A percentile compares a stretch with the other conserved stretches of the same genome.
These are phyloP conservation scores for Arabis alpina DNA, from an alignment of 345 rosid genomes.

Conservation along the genomic window DNA sequence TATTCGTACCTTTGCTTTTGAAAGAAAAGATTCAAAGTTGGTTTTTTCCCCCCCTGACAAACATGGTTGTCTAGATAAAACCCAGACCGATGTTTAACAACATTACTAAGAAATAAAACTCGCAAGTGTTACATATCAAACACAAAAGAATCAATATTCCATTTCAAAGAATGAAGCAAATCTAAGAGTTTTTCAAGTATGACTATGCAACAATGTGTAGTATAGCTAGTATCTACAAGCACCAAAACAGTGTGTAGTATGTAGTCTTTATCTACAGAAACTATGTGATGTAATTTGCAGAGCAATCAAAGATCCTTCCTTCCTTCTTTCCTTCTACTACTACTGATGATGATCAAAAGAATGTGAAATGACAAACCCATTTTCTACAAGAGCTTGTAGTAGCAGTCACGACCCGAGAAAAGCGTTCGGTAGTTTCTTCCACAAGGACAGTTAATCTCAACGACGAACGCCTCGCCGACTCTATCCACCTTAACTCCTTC, in stretches of 20 bases:
- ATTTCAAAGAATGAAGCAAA: no score
- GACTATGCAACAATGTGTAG: slow-evolving; percentile 11
- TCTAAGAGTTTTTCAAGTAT: background rate
- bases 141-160: no score
- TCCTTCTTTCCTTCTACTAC: slow-evolving; percentile 10
- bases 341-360: slow-evolving; percentile 9
- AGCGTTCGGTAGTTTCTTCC: slow-evolving; percentile 42
- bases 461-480: slow-evolving; percentile 45
- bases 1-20: no score
- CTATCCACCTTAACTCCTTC: slow-evolving; percentile 46
- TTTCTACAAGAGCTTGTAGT: slow-evolving; percentile 44
- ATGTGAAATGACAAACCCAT: background rate
- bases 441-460: slow-evolving; percentile 46
- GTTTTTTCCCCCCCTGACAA: background rate
- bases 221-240: slow-evolving; percentile 3
- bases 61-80: background rate
- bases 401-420: slow-evolving; percentile 50
- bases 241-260: background rate
- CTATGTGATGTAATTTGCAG: background rate
- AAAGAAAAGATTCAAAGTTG: no score
- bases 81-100: no score
- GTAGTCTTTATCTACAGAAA: slow-evolving; percentile 10
- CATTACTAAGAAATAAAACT: no score
- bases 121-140: background rate
- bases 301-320: slow-evolving; percentile 15